Conservation (phyloP, 2,329 filamentous ascomycete genomes). For the Trichophyton simii region DNA sequence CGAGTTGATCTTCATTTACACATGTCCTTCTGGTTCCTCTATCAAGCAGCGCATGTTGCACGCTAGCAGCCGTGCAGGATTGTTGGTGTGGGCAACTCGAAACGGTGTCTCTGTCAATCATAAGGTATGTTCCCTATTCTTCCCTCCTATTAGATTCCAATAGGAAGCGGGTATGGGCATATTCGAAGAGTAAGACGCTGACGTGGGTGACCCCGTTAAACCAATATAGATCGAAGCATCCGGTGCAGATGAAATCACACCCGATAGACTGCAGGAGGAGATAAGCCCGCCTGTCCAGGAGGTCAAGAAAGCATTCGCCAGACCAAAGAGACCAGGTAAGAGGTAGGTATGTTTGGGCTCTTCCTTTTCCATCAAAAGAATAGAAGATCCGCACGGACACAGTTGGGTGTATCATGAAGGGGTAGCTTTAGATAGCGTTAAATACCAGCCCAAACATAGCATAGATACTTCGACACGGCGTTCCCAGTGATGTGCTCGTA, state of each 20-base stretch:
- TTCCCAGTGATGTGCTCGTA: background rate
- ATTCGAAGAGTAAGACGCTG: background rate
- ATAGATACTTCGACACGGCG: background rate
- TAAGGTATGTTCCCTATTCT: constrained; percentile 30
- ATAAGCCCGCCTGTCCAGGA: constrained; percentile 39
- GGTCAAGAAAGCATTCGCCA: constrained; percentile 44
- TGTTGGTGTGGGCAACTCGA: constrained; percentile 42
- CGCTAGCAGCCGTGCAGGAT: constrained; percentile 44
- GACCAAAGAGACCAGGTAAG: constrained; percentile 50
- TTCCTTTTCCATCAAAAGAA: background rate
- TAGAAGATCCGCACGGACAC: background rate
- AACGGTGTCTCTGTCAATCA: constrained; percentile 46
- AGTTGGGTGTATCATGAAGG: background rate
- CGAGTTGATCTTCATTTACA: constrained; percentile 49
- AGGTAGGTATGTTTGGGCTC: constrained; percentile 14
- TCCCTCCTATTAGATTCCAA: constrained; percentile 2
- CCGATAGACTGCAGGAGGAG: constrained; percentile 41
- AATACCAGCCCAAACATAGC: background rate
- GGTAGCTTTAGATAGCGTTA: background rate
- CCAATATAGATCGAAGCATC: constrained; percentile 44
- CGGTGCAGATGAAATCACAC: constrained; percentile 46
- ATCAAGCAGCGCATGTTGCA: constrained; percentile 57
- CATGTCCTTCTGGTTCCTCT: constrained; percentile 47
- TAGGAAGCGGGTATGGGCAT: too few species aligned
- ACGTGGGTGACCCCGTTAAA: background rate